phyloP scores from a whole-genome alignment of 352 stramenopile species.

The Globisporangium radiosum region DNA sequence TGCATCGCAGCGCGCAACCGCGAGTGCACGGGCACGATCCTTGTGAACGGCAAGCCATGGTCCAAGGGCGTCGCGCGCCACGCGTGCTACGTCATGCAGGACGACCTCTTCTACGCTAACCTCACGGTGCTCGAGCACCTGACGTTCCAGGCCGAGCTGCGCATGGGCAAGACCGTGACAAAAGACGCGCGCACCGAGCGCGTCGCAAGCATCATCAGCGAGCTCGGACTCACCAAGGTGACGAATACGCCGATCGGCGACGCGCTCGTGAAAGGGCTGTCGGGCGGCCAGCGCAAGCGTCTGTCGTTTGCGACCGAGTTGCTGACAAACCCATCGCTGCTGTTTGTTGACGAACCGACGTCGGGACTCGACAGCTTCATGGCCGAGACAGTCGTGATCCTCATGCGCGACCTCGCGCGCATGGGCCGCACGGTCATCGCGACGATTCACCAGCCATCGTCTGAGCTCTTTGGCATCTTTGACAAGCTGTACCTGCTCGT shows the following conservation, averaged over 20 bases:
- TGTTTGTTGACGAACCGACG: conserved; percentile 82
- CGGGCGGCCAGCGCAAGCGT: conserved; percentile 73
- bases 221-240: conserved; percentile 34
- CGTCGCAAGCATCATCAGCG: conserved; percentile 28
- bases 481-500: conserved; percentile 32
- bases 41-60: conserved; percentile 48
- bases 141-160: conserved; percentile 69
- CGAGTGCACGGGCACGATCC: conserved; percentile 39
- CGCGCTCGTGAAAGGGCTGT: conserved; percentile 35
- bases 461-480: conserved; percentile 34
- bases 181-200: conserved; percentile 15
- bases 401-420: conserved; percentile 51
- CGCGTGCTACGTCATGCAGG: conserved; percentile 72
- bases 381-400: conserved; percentile 28
- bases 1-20: conserved; percentile 34
- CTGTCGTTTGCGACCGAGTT: conserved; percentile 75
- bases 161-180: conserved; percentile 30
- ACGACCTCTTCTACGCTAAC: conserved; percentile 81
- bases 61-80: conserved; percentile 18
- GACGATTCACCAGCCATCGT: conserved; percentile 81
- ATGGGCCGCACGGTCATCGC: conserved; percentile 73
- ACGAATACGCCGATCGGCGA: conserved; percentile 44
- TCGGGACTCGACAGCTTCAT: conserved; percentile 41
- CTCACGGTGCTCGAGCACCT: conserved; percentile 83
- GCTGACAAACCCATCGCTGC: conserved; percentile 55